Percentiles rank a stretch among this genome's conserved stretches.
phyloP scores from a whole-genome alignment of 257 asterid species.

The Penstemon eatonii region DNA sequence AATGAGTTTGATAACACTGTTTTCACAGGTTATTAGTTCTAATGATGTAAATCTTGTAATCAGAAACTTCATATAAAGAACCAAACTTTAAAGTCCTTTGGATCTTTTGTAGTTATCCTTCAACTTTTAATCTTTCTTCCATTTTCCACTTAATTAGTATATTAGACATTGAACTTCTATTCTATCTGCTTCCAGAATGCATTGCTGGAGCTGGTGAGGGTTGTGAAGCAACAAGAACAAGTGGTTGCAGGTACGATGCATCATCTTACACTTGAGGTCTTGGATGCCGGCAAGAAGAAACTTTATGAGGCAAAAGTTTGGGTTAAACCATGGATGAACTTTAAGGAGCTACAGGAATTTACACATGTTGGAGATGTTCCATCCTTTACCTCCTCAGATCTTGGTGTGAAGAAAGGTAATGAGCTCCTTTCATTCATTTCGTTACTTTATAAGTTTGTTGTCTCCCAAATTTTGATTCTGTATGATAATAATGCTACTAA shows the following conservation, averaged over 20 bases:
- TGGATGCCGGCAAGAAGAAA: slow-evolving; percentile 71
- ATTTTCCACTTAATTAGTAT: not conserved
- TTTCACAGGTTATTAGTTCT: too few relatives aligned
- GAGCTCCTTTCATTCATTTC: not conserved
- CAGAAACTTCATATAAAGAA: too few relatives aligned
- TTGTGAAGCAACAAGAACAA: slow-evolving; percentile 73
- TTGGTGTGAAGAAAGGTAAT: slow-evolving; percentile 73
- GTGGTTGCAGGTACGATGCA: slow-evolving; percentile 78
- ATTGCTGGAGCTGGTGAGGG: slow-evolving; percentile 73
- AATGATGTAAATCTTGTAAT: too few relatives aligned
- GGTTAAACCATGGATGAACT: slow-evolving; percentile 92
- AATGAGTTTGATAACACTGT: too few relatives aligned
- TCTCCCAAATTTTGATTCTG: not conserved
- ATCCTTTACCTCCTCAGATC: slow-evolving; percentile 63
- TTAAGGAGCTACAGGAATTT: slow-evolving; percentile 84
- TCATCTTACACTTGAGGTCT: slow-evolving; percentile 78
- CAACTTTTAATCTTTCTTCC: not conserved
- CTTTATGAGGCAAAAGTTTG: slow-evolving; percentile 85
- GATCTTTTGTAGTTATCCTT: not conserved
- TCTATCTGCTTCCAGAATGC: slow-evolving; percentile 48
- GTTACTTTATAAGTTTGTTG: not conserved
- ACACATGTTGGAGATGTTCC: slow-evolving; percentile 54
- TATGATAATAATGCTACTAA: not conserved
- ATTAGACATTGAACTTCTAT: not conserved
- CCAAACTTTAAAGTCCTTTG: too few relatives aligned